These are phyloP conservation scores for Cochlearia excelsa DNA, from an alignment of 345 rosid species.

Conservation along the genomic window DNA sequence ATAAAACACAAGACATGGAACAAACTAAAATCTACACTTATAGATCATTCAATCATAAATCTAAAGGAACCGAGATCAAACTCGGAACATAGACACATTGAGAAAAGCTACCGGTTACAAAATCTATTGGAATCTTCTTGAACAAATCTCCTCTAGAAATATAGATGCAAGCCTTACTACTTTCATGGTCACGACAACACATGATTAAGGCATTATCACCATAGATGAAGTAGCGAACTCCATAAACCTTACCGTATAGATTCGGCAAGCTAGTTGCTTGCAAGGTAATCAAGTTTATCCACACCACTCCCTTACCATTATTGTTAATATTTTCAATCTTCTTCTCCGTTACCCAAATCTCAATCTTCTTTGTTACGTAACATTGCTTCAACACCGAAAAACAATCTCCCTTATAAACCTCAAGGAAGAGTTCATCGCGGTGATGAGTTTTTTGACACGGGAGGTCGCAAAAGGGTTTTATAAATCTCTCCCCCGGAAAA, in stretches of 20 bases:
- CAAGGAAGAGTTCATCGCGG: neutral
- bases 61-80: no score
- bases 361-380: neutral
- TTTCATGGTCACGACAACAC: conserved; percentile 9
- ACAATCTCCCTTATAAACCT: neutral
- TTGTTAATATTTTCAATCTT: neutral
- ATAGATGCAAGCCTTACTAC: no score
- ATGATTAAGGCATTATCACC: conserved; percentile 15
- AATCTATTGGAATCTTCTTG: no score
- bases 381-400: conserved; percentile 10
- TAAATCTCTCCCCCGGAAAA: neutral
- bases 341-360: conserved; percentile 18
- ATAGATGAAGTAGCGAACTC: conserved; percentile 4
- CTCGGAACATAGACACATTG: no score
- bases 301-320: neutral
- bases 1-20: no score
- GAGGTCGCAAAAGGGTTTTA: neutral
- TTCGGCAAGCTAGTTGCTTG: neutral
- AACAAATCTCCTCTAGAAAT: no score
- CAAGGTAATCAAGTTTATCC: conserved; percentile 9
- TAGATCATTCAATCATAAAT: no score
- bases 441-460: neutral
- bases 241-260: neutral
- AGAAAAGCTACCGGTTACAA: no score
- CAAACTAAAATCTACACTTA: no score